Percentiles rank a stretch among this genome's conserved stretches.
These are phyloP conservation scores for Blastobotrys buckinghamii DNA, from an alignment of 1,139 yeast species.

Conservation along the genomic window DNA sequence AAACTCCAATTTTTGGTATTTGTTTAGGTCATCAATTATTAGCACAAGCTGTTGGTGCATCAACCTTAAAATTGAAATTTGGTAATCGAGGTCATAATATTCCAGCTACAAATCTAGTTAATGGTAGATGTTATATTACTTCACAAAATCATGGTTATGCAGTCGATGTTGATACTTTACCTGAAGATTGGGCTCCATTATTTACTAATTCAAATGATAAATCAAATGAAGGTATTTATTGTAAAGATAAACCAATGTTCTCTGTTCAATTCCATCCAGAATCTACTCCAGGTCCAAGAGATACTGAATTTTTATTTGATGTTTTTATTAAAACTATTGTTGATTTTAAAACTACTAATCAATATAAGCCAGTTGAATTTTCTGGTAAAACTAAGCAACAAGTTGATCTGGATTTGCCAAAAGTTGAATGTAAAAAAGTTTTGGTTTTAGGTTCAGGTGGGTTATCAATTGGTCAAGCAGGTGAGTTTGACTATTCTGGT, in stretches of 20 bases:
- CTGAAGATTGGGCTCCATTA: slow-evolving; percentile 81
- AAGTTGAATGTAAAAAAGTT: slow-evolving; percentile 84
- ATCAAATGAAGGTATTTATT: slow-evolving; percentile 97
- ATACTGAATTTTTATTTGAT: slow-evolving; percentile 95
- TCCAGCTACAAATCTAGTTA: slow-evolving; percentile 89
- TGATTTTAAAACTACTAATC: slow-evolving; percentile 53
- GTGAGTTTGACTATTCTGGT: slow-evolving; percentile 98
- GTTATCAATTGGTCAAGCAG: slow-evolving; percentile 98
- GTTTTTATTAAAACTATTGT: slow-evolving; percentile 80
- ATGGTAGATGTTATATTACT: slow-evolving; percentile 97
- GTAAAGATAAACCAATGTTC: slow-evolving; percentile 79
- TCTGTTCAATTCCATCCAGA: slow-evolving; percentile 99
- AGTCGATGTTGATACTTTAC: slow-evolving; percentile 73
- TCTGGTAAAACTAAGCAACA: slow-evolving; percentile 84
- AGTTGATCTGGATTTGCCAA: slow-evolving; percentile 58
- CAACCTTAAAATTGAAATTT: slow-evolving; percentile 84
- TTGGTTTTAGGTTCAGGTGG: slow-evolving; percentile 98
- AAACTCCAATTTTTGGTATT: slow-evolving; percentile 78
- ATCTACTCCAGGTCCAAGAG: slow-evolving; percentile 99
- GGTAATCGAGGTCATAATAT: slow-evolving; percentile 99
- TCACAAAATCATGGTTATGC: slow-evolving; percentile 99
- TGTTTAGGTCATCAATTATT: slow-evolving; percentile 98
- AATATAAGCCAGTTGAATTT: slow-evolving; percentile 69
- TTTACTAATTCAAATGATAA: slow-evolving; percentile 96
- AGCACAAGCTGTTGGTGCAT: slow-evolving; percentile 94